These are phyloP conservation scores for Raddia distichophylla DNA, from an alignment of 176 grass and related monocot genomes.

Conservation along the genomic window DNA sequence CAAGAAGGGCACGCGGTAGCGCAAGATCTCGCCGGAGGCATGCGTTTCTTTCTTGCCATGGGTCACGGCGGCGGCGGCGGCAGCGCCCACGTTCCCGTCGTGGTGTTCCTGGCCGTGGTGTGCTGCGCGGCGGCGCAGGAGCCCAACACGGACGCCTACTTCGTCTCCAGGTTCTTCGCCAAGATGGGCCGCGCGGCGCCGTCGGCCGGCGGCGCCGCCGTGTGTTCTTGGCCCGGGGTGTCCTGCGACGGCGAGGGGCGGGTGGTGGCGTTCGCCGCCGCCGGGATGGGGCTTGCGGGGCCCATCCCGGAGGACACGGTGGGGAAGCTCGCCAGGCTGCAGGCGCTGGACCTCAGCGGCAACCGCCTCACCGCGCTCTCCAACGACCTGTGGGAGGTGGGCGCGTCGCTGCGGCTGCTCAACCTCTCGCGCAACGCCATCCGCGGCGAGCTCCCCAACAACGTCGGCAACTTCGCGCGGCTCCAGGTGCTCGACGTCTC, in stretches of 20 bases:
- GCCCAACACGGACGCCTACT: constrained; percentile 82
- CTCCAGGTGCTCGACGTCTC: constrained; percentile 81
- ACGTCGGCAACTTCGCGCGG: constrained; percentile 70
- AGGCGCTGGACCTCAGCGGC: constrained; percentile 67
- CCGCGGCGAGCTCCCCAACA: constrained; percentile 58
- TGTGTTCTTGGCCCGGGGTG: constrained; percentile 68
- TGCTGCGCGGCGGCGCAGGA: constrained; percentile 52
- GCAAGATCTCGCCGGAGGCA: constrained; percentile 22
- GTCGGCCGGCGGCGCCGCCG: constrained; percentile 21
- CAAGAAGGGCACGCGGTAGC: constrained; percentile 13
- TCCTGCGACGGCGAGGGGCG: constrained; percentile 56
- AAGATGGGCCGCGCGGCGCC: constrained; percentile 48
- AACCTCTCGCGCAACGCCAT: constrained; percentile 84
- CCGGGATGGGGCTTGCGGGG: constrained; percentile 59
- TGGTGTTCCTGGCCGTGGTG: constrained; percentile 25
- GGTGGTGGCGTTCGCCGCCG: constrained; percentile 50
- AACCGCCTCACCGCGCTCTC: constrained; percentile 71
- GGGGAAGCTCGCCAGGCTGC: constrained; percentile 70
- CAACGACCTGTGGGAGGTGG: constrained; percentile 73
- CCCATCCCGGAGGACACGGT: constrained; percentile 76
- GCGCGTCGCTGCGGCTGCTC: constrained; percentile 62
- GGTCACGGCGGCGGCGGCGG: background rate
- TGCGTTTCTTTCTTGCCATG: constrained; percentile 22
- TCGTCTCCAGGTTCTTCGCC: constrained; percentile 65
- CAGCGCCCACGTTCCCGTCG: background rate